Evolutionary conservation across 371 early-diverging fungal genomes (phyloP).

Genomic region (Umbelopsis sp.): DNA sequence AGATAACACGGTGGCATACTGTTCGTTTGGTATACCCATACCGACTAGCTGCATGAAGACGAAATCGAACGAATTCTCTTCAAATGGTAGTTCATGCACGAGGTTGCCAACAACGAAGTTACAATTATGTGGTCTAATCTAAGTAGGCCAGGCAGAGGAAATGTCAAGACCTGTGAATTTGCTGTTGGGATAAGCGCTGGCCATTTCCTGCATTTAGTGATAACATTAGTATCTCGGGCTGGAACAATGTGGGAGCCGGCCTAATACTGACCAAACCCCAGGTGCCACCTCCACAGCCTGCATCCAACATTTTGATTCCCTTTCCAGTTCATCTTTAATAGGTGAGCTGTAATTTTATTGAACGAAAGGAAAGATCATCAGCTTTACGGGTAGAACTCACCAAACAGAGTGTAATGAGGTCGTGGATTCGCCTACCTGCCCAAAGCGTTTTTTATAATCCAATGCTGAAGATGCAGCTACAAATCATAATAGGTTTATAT

Average conservation of each 20-base stretch:
- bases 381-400: too few relatives aligned
- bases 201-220: conserved; percentile 42
- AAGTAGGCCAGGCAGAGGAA: conserved; percentile 53
- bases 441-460: conserved; percentile 32
- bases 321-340: conserved; percentile 18
- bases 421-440: conserved; percentile 25
- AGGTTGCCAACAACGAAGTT: conserved; percentile 50
- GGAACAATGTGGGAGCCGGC: not conserved
- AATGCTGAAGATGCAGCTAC: conserved; percentile 25
- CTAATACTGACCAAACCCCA: conserved; percentile 33
- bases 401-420: too few relatives aligned
- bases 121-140: conserved; percentile 49
- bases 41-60: conserved; percentile 58
- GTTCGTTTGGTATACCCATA: conserved; percentile 47
- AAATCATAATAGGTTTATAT: not conserved
- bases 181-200: conserved; percentile 57
- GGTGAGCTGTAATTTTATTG: conserved; percentile 26
- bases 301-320: conserved; percentile 27
- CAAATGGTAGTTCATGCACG: conserved; percentile 54
- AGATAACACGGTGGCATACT: conserved; percentile 50
- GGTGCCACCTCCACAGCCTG: conserved; percentile 39
- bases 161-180: conserved; percentile 61
- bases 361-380: not conserved
- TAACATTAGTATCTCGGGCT: not conserved
- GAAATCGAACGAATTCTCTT: conserved; percentile 64